phyloP scores from a whole-genome alignment of 2,329 filamentous ascomycete species.

The Tothia fuscella region DNA sequence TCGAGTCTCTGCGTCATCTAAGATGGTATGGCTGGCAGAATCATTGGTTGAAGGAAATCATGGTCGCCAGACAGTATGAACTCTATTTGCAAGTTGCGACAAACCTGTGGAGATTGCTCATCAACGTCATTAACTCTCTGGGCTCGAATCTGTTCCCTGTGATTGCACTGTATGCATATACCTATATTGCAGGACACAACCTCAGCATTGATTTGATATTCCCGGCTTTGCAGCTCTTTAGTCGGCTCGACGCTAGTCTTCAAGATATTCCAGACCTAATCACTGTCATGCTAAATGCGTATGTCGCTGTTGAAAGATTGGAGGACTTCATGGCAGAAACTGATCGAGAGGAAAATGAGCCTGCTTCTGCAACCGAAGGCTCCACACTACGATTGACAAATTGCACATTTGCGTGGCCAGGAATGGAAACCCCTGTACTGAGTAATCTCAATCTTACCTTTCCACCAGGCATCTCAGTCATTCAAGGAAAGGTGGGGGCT shows the following conservation, averaged over 20 bases:
- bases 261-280: slow-evolving; percentile 65
- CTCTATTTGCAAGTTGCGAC: slow-evolving; percentile 53
- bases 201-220: slow-evolving; percentile 75
- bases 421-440: slow-evolving; percentile 45
- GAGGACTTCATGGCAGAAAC: slow-evolving; percentile 80
- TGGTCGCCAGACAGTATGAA: slow-evolving; percentile 56
- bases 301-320: slow-evolving; percentile 70
- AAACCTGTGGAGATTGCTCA: slow-evolving; percentile 48
- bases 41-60: slow-evolving; percentile 58
- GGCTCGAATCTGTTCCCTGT: slow-evolving; percentile 68
- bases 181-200: slow-evolving; percentile 52
- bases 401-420: slow-evolving; percentile 73
- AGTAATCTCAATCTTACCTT: slow-evolving; percentile 43
- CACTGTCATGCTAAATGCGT: slow-evolving; percentile 66
- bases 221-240: slow-evolving; percentile 71
- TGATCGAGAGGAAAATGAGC: slow-evolving; percentile 46
- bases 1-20: slow-evolving; percentile 71
- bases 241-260: slow-evolving; percentile 60
- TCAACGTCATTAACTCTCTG: slow-evolving; percentile 58
- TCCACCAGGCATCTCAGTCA: slow-evolving; percentile 44
- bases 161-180: slow-evolving; percentile 71
- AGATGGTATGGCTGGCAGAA: slow-evolving; percentile 77
- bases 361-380: slow-evolving; percentile 24
- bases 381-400: slow-evolving; percentile 39
- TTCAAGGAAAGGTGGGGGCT: slow-evolving; percentile 51